Percentiles rank a stretch among this genome's conserved stretches.
Evolutionary conservation across 1,284 basidiomycete species (phyloP).

Genomic region (Melampsora abietis-canadensis): DNA sequence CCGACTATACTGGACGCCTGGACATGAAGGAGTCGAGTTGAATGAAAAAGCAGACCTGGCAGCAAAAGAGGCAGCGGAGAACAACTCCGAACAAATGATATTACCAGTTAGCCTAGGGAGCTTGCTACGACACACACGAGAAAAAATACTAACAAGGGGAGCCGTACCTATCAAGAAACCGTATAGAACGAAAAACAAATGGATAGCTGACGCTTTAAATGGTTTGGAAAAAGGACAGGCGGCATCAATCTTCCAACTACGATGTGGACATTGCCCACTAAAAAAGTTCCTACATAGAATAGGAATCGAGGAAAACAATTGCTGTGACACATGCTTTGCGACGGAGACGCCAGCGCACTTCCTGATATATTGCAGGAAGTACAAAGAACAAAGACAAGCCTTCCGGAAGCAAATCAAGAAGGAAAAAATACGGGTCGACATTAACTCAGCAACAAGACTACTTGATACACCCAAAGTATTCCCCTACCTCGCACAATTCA

Average conservation of each 20-base stretch:
- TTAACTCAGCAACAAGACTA: neutral
- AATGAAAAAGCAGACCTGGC: too few relatives aligned
- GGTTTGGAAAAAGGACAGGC: neutral
- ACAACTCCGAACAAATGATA: neutral
- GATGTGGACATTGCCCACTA: neutral
- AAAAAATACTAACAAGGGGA: too few relatives aligned
- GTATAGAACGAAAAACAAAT: neutral
- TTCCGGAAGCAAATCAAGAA: neutral
- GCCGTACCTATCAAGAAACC: neutral
- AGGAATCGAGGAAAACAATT: neutral
- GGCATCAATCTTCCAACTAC: neutral
- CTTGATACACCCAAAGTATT: neutral
- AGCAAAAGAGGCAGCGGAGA: too few relatives aligned
- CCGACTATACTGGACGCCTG: neutral
- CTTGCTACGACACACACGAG: too few relatives aligned
- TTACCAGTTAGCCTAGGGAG: neutral
- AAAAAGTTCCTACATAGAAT: conserved; percentile 10
- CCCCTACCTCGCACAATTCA: neutral
- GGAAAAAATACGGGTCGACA: too few relatives aligned
- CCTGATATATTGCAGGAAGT: conserved; percentile 6
- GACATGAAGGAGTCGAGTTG: neutral
- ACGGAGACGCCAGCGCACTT: conserved; percentile 12
- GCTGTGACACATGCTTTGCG: neutral
- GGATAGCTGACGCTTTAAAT: too few relatives aligned
- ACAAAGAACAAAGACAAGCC: neutral